Evolutionary conservation across 2,329 filamentous ascomycete species (phyloP), one percentile per base, ranked within the genome.

Genomic region (Hypoxylon sp.): DNA sequence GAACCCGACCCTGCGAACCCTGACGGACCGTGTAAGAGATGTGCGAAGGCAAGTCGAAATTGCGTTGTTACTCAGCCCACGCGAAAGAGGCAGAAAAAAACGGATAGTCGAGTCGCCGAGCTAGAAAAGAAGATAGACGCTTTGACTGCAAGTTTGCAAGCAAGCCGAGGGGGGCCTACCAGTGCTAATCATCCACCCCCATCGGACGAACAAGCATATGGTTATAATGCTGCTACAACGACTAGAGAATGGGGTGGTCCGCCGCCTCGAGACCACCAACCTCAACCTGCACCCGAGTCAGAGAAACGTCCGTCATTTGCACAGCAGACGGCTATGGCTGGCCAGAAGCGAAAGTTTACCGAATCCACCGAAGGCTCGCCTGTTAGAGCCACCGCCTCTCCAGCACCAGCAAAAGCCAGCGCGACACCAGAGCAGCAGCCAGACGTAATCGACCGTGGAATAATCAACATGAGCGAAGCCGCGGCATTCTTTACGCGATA

Each of bases 71-170:
- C 93, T 0, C 88, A 90, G 70, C 93, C 87, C 13, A 88, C 85
- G 31, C 79, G 93, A 44, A 97, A 97, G 81, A 86, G 94, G 48
- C 93, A 95, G 83, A 97, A 95, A 84, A 97, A 97, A 84, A 94
- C 93, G 59, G 94, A 97, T 78, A 95, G 90, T 72, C 87, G 94
- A 56, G 94, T 98, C 11, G 92, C 94, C 8, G 94, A 97, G 83
- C 85, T 98, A 56, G 94, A 97, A 83, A 94, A 91, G 84, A 97
- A 97, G 83, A 95, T 97, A 70, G 94, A 97, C 82, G 92, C 92
- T 8, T 79, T 97, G 77, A 97, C 93, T 6, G 92, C 93, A 5
- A 94, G 90, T 37, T 78, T 97, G 71, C 90, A 93, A 50, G 89
- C 92, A 1, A 80, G 77, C 14, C 75, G 79, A 59, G 76, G 77